Evolutionary conservation across 345 rosid genomes (phyloP), one percentile per base, ranked within the genome.

Genomic region (Eucalyptus curtisii): DNA sequence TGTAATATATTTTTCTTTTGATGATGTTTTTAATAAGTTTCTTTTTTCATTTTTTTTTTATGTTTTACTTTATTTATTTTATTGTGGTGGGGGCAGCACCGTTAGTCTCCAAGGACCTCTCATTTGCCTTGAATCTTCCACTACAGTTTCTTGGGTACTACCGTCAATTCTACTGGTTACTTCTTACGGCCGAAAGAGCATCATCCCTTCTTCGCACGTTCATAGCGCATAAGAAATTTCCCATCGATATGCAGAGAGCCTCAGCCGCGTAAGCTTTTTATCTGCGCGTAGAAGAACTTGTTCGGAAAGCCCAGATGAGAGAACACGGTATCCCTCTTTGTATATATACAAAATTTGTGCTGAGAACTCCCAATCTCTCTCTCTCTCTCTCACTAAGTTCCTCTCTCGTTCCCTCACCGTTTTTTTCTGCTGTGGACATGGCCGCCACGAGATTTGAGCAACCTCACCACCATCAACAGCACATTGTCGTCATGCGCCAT

Each of bases 401-500:
- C 82, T 20, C 82, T 16, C 49, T 52, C 45, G 45, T 49, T 31
- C 42, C 68, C 33, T 40, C 31, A 4, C 47, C 80, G 3, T 9
- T 55, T 7, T 7, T 45, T n/a, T 22, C 55, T 7, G 22, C 31
- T n/a, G 27, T 6, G 66, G 4, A n/a, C 33, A 52, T 49, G 49
- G 15, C 88, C 31, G 8, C 52, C n/a, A 22, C 27, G 53, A 33
- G 22, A 52, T 37, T 61, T 1, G 76, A 64, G 40, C 76, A 64
- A n/a, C 76, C 76, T 64, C 33, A 17, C 47, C 68, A 8, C 37
- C 76, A n/a, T 53, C 89, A 87, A 86, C 99, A 96, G 88, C 91
- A 95, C 92, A 92, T 96, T 30, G 90, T 97, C 90, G 97, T 97
- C 40, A 95, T 96, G 97, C 93, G 99, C 84, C 99, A 96, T 90